These are phyloP conservation scores for Wakefieldia striispora DNA, from an alignment of 768 basidiomycete species.

Conservation along the genomic window DNA sequence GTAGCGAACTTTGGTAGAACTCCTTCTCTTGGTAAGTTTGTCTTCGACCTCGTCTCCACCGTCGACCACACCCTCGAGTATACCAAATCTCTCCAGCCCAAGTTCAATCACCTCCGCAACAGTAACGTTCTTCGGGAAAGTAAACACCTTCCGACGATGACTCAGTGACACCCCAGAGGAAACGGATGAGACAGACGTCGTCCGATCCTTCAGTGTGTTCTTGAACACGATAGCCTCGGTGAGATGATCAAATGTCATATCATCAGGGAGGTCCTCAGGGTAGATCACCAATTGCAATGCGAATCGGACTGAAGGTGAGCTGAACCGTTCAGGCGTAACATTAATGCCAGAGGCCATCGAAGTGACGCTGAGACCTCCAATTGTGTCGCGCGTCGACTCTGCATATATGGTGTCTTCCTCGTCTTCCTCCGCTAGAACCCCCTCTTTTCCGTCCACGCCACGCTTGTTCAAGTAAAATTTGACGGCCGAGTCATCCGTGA, in stretches of 20 bases:
- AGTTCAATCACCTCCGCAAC: constrained; percentile 96
- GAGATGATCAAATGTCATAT: constrained; percentile 89
- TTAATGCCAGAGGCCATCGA: constrained; percentile 32
- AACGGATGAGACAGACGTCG: constrained; percentile 38
- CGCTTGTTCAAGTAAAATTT: constrained; percentile 91
- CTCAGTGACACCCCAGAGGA: constrained; percentile 57
- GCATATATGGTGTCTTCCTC: constrained; percentile 41
- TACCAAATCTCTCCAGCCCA: constrained; percentile 90
- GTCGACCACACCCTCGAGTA: constrained; percentile 95
- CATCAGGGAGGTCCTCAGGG: constrained; percentile 88
- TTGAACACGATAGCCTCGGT: constrained; percentile 95
- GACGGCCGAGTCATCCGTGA: constrained; percentile 94
- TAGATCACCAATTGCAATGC: constrained; percentile 85
- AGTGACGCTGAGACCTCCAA: constrained; percentile 18
- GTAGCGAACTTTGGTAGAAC: constrained; percentile 77
- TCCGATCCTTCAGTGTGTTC: constrained; percentile 60
- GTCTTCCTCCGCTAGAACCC: constrained; percentile 42
- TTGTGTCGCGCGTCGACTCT: constrained; percentile 36
- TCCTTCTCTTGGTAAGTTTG: constrained; percentile 78
- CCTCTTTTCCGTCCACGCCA: constrained; percentile 42
- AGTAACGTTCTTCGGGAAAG: constrained; percentile 91
- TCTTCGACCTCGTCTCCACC: constrained; percentile 98
- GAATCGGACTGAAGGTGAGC: constrained; percentile 81
- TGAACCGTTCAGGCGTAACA: constrained; percentile 70
- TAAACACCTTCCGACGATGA: constrained; percentile 77